Evolutionary conservation across 306 rosid species (phyloP).

Genomic region (Casuarina glauca): DNA sequence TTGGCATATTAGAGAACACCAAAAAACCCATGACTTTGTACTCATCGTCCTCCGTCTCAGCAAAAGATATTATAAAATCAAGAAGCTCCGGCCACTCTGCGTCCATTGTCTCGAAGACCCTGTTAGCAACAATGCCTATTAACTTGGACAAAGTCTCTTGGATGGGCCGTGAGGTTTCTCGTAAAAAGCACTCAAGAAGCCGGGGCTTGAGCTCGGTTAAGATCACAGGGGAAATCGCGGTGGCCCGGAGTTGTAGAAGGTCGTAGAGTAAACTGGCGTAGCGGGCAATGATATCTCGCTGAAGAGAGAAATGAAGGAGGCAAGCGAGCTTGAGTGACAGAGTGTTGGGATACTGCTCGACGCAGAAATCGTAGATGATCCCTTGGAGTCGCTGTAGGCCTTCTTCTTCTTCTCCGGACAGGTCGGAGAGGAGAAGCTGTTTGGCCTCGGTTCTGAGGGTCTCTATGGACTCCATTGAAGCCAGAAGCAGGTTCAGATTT

Average conservation of each 20-base stretch:
- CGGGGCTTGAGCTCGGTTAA: background rate
- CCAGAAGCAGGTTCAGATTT: too few species aligned
- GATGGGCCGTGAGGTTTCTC: background rate
- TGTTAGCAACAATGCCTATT: background rate
- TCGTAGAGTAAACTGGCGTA: background rate
- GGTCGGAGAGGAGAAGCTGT: background rate
- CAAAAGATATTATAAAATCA: background rate
- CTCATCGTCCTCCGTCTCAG: background rate
- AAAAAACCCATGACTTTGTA: constrained; percentile 10
- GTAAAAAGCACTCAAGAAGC: background rate
- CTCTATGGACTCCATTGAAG: too few species aligned
- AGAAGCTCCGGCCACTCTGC: constrained; percentile 26
- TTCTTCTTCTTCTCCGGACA: background rate
- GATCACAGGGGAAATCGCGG: background rate
- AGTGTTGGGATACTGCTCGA: constrained; percentile 15
- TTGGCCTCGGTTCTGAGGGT: background rate
- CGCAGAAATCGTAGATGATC: background rate
- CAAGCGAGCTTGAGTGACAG: constrained; percentile 19
- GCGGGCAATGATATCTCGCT: background rate
- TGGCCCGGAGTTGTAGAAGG: background rate
- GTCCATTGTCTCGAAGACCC: background rate
- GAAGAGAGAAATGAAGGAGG: background rate
- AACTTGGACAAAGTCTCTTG: background rate
- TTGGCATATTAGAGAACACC: constrained; percentile 2
- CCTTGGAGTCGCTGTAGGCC: background rate